phyloP scores from a whole-genome alignment of 192 early-diverging fungal species.

The Gamsiella multidivaricata region DNA sequence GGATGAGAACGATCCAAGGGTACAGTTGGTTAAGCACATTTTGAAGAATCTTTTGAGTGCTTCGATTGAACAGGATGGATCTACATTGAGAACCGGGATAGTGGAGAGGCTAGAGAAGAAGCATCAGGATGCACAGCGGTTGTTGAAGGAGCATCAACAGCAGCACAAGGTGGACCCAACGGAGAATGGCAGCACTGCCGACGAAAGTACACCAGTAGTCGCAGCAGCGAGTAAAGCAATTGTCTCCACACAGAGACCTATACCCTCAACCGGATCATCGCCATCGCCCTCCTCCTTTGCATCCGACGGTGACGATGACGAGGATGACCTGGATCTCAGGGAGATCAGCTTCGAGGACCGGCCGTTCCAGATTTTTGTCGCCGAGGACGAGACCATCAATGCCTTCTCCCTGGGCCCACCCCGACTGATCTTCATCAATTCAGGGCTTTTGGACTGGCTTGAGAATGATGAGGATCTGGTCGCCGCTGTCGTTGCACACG shows the following conservation, averaged over 20 bases:
- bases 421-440: slow-evolving; percentile 43
- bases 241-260: slow-evolving; percentile 20
- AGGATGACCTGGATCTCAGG: slow-evolving; percentile 19
- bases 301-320: slow-evolving; percentile 16
- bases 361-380: slow-evolving; percentile 53
- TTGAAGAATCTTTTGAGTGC: slow-evolving; percentile 36
- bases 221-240: slow-evolving; percentile 17
- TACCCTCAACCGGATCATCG: not conserved
- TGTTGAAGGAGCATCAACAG: slow-evolving; percentile 15
- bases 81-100: slow-evolving; percentile 38
- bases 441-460: slow-evolving; percentile 49
- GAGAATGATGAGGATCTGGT: slow-evolving; percentile 58
- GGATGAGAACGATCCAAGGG: slow-evolving; percentile 31
- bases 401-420: slow-evolving; percentile 51
- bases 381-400: slow-evolving; percentile 44
- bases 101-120: slow-evolving; percentile 30
- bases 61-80: slow-evolving; percentile 42
- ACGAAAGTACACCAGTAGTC: not conserved
- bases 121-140: slow-evolving; percentile 27
- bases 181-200: too few relatives aligned
- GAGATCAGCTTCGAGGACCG: slow-evolving; percentile 28
- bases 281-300: too few relatives aligned
- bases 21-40: slow-evolving; percentile 29
- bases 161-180: too few relatives aligned
- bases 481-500: slow-evolving; percentile 65